Evolutionary conservation across 345 rosid genomes (phyloP), one percentile per base, ranked within the genome.

Genomic region (Dimocarpus longan): DNA sequence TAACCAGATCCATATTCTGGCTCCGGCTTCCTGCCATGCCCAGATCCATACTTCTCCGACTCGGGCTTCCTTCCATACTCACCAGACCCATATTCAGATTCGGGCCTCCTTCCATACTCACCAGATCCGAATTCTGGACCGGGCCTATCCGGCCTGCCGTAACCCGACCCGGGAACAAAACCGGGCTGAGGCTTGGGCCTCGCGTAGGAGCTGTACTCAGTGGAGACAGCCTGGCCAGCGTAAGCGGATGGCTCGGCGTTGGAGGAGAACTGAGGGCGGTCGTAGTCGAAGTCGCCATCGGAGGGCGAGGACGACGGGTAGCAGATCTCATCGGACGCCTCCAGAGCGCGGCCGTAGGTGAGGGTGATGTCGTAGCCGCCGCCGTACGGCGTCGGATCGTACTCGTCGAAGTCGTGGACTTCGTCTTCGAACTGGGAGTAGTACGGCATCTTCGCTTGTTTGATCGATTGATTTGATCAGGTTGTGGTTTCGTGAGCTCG

Each of bases 381-480:
- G 3, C 93, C 92, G 86, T 92, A 96, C 0, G 99, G 99, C 28
- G 94, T 96, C 1, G 98, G 90, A 82, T 96, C 98, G 76, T 66
- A 90, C 87, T 92, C 98, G 83, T 89, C 92, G 90, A 92, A 96
- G 40, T 90, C 97, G 66, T 87, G 73, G 67, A 87, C 95, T 12
- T 92, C 87, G 12, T 86, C 91, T 40, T 82, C 81, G 15, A 21
- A 60, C 64, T 78, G 81, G 5, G 89, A 68, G 84, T 91, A 95
- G 89, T 91, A 95, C 54, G 99, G 95, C 99, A 95, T 95, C 70
- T 86, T 82, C 64, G 64, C 9, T 19, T 22, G 24, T 21, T 22
- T 8, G 64, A 6, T 60, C 28, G 50, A 10, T 44, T 44, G 50
- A 6, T 44, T 10, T 21, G 64, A 60, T 60, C 64, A 28, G 22